A percentile compares a stretch with the other conserved stretches of the same genome.
phyloP scores from a whole-genome alignment of 2,329 filamentous ascomycete genomes.

The Sphaerulina populicola region DNA sequence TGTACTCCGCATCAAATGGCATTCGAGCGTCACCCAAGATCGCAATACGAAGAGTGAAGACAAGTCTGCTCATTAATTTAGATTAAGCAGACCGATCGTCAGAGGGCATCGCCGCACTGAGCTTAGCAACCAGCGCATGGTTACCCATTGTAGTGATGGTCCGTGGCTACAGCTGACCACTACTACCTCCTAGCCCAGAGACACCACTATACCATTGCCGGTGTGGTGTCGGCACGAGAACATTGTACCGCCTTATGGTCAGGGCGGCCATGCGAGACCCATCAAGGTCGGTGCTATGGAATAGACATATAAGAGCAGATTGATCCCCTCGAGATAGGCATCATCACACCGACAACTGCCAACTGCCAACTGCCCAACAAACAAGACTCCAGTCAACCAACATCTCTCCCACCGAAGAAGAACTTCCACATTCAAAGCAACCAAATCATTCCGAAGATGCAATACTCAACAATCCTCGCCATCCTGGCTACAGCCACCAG shows the following conservation, averaged over 20 bases:
- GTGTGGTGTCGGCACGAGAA: background rate
- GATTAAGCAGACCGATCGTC: background rate
- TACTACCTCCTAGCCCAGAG: no score
- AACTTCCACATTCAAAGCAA: background rate
- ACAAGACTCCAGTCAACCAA: background rate
- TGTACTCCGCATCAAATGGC: background rate
- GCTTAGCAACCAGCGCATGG: background rate
- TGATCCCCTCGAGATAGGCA: background rate
- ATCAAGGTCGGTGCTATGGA: background rate
- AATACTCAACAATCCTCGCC: conserved; percentile 12
- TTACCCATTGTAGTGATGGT: background rate
- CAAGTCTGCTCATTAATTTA: background rate
- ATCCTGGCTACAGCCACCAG: conserved; percentile 6
- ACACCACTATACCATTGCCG: background rate
- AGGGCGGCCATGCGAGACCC: background rate
- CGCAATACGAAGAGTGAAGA: background rate
- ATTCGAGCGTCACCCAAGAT: background rate
- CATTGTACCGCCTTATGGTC: background rate
- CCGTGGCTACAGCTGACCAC: background rate
- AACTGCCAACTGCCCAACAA: background rate
- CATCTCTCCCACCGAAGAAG: background rate
- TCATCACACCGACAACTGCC: background rate
- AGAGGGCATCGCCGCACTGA: background rate
- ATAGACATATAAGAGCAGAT: background rate
- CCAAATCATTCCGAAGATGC: conserved; percentile 6